These are phyloP conservation scores for Boletus reticuloceps DNA, from an alignment of 768 basidiomycete species.

Conservation along the genomic window DNA sequence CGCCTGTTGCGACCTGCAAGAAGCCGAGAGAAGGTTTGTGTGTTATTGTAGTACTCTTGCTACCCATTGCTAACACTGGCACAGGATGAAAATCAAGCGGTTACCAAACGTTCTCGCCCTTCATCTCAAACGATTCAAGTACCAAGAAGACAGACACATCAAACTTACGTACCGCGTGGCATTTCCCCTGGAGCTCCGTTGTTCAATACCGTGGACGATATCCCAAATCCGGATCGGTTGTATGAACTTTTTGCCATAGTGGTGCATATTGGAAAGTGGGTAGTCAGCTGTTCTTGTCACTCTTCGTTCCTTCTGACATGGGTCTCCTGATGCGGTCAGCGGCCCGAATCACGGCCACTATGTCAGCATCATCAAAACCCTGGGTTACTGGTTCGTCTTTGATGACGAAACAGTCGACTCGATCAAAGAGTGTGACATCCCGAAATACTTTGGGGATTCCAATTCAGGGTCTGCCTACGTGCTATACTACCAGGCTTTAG, in stretches of 20 bases:
- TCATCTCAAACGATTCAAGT: conserved; percentile 98
- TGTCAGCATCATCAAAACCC: conserved; percentile 88
- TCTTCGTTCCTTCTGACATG: conserved; percentile 10
- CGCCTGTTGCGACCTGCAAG: conserved; percentile 92
- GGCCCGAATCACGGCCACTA: conserved; percentile 99
- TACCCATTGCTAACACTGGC: conserved; percentile 6
- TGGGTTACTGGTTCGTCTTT: conserved; percentile 85
- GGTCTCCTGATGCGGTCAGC: conserved; percentile 39
- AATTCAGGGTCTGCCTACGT: conserved; percentile 90
- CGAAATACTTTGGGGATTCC: conserved; percentile 92
- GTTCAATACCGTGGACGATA: conserved; percentile 96
- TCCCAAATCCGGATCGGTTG: conserved; percentile 85
- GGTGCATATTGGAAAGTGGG: conserved; percentile 98
- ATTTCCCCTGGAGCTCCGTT: conserved; percentile 93
- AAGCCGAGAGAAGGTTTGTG: conserved; percentile 90
- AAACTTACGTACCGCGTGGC: conserved; percentile 97
- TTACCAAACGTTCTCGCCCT: conserved; percentile 93
- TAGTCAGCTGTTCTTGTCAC: conserved; percentile 25
- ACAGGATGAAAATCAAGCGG: conserved; percentile 98
- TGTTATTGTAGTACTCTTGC: background rate
- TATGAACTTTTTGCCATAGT: conserved; percentile 97
- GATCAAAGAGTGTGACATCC: conserved; percentile 86
- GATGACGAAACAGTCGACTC: conserved; percentile 93
- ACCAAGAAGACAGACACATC: conserved; percentile 93
- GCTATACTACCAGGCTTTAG: conserved; percentile 92